These are phyloP conservation scores for Papiliotrema nemorosa DNA, from an alignment of 1,284 basidiomycete species.

Conservation along the genomic window DNA sequence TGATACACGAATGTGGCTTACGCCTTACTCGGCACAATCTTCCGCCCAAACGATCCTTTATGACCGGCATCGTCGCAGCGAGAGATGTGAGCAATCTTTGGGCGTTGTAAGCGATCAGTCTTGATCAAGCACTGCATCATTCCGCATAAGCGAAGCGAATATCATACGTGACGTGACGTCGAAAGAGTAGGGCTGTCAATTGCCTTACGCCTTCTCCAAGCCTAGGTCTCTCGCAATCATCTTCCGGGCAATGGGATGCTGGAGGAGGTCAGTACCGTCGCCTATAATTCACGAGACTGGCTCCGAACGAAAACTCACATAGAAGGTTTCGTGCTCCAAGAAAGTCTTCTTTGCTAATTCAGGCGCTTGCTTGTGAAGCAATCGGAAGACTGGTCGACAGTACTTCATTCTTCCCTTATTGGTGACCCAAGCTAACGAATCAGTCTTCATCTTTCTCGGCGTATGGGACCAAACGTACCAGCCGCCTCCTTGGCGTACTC, in stretches of 20 bases:
- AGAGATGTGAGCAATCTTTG: too few species aligned
- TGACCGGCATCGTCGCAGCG: too few species aligned
- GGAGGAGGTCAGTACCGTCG: not conserved
- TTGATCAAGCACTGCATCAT: too few species aligned
- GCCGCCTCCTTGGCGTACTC: conserved; percentile 52
- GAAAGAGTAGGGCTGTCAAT: too few species aligned
- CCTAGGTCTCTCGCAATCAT: conserved; percentile 49
- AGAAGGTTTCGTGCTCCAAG: conserved; percentile 51
- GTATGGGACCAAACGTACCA: conserved; percentile 26
- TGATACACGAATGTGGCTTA: too few species aligned
- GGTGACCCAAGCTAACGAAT: conserved; percentile 50
- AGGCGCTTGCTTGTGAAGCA: conserved; percentile 50
- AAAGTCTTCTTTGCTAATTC: conserved; percentile 53
- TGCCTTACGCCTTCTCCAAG: conserved; percentile 18
- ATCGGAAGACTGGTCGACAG: conserved; percentile 50
- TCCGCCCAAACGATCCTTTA: too few species aligned
- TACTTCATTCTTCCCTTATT: conserved; percentile 54
- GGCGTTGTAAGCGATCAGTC: too few species aligned
- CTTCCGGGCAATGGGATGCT: conserved; percentile 50
- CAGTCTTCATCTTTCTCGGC: not conserved
- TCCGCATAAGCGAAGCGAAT: too few species aligned
- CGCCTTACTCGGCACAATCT: too few species aligned
- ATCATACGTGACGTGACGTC: too few species aligned
- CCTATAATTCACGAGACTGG: too few species aligned
- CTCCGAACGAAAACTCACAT: too few species aligned